phyloP scores from a whole-genome alignment of 169 alveolate genomes.

The Theileria annulata region DNA sequence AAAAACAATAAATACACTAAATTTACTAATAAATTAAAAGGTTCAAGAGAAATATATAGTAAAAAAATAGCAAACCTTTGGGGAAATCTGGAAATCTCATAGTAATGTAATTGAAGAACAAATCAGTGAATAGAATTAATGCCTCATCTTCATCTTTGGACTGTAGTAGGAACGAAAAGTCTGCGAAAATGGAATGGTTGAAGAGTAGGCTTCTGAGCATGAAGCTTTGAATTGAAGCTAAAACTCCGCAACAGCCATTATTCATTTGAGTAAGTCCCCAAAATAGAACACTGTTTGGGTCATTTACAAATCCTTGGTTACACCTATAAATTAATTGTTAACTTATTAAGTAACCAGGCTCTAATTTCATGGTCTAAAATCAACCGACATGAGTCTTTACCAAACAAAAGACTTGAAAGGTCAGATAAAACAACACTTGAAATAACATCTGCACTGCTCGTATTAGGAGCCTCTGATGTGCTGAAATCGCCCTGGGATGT shows the following conservation, averaged over 20 bases:
- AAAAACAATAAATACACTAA: neutral
- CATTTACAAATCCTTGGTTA: constrained; percentile 63
- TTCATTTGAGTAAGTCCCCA: constrained; percentile 72
- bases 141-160: constrained; percentile 21
- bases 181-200: constrained; percentile 65
- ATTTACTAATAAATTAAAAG: no score
- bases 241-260: constrained; percentile 74
- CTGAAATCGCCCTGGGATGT: neutral
- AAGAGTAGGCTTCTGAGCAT: constrained; percentile 66
- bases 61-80: no score
- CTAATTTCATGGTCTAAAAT: constrained; percentile 30
- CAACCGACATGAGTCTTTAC: constrained; percentile 22
- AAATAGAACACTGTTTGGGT: constrained; percentile 33
- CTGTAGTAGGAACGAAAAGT: constrained; percentile 23
- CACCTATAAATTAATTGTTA: constrained; percentile 25
- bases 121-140: constrained; percentile 10
- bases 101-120: constrained; percentile 33
- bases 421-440: constrained; percentile 20
- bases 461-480: neutral
- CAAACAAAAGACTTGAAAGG: constrained; percentile 24
- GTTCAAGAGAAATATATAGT: neutral
- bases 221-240: constrained; percentile 69
- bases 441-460: neutral
- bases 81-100: constrained; percentile 43
- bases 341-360: constrained; percentile 26